Percentiles rank a stretch among this genome's conserved stretches.
Evolutionary conservation across 345 rosid genomes (phyloP).

Genomic region (Brassica cretica): DNA sequence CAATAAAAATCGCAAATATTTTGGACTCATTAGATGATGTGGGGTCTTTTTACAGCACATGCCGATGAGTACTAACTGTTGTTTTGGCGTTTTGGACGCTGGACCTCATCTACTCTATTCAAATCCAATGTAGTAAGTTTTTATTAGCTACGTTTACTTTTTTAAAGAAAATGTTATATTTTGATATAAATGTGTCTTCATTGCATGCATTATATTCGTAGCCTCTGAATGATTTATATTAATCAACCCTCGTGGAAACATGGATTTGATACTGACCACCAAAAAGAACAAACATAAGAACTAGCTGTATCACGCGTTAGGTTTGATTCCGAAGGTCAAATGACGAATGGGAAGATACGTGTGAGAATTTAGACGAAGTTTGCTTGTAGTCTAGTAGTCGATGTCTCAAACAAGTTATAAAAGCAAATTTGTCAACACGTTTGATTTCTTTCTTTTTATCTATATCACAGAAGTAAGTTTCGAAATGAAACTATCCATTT

Average conservation of each 20-base stretch:
- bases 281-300: constrained; percentile 32
- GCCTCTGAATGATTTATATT: background rate
- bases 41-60: background rate
- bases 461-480: background rate
- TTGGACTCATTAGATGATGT: background rate
- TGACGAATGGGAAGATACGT: constrained; percentile 28
- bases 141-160: background rate
- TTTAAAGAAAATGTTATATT: background rate
- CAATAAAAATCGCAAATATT: background rate
- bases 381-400: constrained; percentile 24
- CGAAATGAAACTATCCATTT: background rate
- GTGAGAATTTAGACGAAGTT: constrained; percentile 20
- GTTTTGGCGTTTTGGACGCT: background rate
- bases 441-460: background rate
- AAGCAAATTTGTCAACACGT: constrained; percentile 17
- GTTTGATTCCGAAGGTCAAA: constrained; percentile 33
- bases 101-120: background rate
- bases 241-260: background rate
- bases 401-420: constrained; percentile 12
- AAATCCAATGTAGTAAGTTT: background rate
- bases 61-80: background rate
- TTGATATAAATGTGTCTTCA: background rate
- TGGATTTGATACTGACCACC: constrained; percentile 16
- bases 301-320: constrained; percentile 26
- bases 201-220: background rate